These are phyloP conservation scores for Singerocomus rubriflavus DNA, from an alignment of 1,284 basidiomycete genomes.

Conservation along the genomic window DNA sequence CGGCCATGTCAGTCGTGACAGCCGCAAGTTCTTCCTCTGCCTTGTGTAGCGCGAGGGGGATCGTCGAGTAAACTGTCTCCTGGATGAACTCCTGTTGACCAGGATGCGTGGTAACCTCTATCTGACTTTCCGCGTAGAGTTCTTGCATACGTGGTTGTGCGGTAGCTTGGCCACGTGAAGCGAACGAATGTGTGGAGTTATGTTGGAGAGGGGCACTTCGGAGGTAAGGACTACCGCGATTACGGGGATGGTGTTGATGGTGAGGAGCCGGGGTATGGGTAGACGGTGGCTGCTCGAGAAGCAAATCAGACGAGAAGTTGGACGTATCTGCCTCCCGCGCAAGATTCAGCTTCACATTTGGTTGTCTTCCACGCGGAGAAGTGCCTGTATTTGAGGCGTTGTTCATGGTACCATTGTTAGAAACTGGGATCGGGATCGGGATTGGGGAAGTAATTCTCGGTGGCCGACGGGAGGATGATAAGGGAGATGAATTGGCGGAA, in stretches of 20 bases:
- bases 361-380: slow-evolving; percentile 34
- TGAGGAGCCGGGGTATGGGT: slow-evolving; percentile 43
- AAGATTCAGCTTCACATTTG: slow-evolving; percentile 30
- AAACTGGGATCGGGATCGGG: slow-evolving; percentile 40
- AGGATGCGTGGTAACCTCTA: slow-evolving; percentile 19
- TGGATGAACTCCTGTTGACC: slow-evolving; percentile 41
- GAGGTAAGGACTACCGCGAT: slow-evolving; percentile 31
- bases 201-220: slow-evolving; percentile 33
- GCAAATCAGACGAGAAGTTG: slow-evolving; percentile 37
- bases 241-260: slow-evolving; percentile 31
- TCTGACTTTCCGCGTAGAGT: slow-evolving; percentile 33
- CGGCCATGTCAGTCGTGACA: slow-evolving; percentile 15
- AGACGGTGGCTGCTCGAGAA: slow-evolving; percentile 40
- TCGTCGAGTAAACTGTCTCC: slow-evolving; percentile 60
- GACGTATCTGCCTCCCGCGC: slow-evolving; percentile 27
- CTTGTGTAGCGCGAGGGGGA: slow-evolving; percentile 55
- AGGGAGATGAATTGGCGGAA: slow-evolving; percentile 39
- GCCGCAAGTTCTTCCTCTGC: slow-evolving; percentile 33
- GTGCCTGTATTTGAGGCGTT: slow-evolving; percentile 34
- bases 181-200: slow-evolving; percentile 38
- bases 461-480: slow-evolving; percentile 40
- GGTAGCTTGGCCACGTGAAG: slow-evolving; percentile 28
- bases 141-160: slow-evolving; percentile 36
- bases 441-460: slow-evolving; percentile 46
- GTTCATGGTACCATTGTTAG: slow-evolving; percentile 37